phyloP scores from a whole-genome alignment of 805 yeast genomes.

The Candida andamanensis region DNA sequence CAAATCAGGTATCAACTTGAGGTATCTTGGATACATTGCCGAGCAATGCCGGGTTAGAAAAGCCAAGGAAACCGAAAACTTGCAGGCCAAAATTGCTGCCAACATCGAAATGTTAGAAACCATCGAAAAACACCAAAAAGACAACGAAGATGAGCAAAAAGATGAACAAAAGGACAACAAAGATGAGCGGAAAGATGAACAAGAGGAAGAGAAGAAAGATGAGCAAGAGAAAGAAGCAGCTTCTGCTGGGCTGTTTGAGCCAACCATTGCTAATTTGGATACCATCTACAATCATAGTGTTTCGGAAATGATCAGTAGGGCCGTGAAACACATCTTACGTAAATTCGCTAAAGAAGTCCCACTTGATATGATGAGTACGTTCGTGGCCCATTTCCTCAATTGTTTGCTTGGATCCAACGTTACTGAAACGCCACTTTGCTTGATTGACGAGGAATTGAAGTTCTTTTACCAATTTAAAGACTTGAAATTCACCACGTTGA shows the following conservation, averaged over 20 bases:
- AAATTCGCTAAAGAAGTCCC: constrained; percentile 43
- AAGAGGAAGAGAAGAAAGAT: constrained; percentile 22
- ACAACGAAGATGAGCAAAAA: constrained; percentile 15
- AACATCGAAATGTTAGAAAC: constrained; percentile 25
- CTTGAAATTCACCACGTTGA: constrained; percentile 39
- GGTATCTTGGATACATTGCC: constrained; percentile 74
- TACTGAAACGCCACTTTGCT: constrained; percentile 35
- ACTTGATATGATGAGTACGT: constrained; percentile 47
- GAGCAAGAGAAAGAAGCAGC: constrained; percentile 24
- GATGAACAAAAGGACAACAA: constrained; percentile 9
- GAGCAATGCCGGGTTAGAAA: constrained; percentile 16
- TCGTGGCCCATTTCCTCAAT: constrained; percentile 69
- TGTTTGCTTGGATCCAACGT: constrained; percentile 53
- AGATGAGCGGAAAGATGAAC: constrained; percentile 10
- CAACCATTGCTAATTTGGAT: constrained; percentile 37
- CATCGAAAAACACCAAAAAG: constrained; percentile 19
- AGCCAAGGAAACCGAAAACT: constrained; percentile 13
- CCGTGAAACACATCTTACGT: constrained; percentile 70
- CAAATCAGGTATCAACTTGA: constrained; percentile 76
- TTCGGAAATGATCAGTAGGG: constrained; percentile 76
- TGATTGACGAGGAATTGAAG: constrained; percentile 35
- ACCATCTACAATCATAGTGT: constrained; percentile 45
- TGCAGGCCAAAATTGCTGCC: constrained; percentile 15
- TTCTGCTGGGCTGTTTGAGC: constrained; percentile 37
- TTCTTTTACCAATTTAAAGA: constrained; percentile 39